phyloP scores from a whole-genome alignment of 1,284 basidiomycete genomes.

The Tilletia caries region DNA sequence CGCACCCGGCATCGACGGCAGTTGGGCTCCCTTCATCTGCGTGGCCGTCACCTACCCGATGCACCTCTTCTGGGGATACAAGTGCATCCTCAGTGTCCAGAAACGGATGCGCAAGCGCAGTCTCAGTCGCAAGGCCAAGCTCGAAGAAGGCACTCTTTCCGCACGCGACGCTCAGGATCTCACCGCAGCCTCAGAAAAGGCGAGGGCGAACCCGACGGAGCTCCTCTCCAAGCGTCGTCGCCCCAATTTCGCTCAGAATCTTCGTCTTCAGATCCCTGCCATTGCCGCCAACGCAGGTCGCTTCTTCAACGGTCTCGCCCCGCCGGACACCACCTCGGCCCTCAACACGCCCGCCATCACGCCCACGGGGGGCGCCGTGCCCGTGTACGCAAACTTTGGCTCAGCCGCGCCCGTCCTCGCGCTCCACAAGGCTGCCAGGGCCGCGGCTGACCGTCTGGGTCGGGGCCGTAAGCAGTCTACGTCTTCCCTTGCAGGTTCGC shows the following conservation, averaged over 20 bases:
- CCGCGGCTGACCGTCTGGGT: neutral
- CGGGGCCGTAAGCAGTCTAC: neutral
- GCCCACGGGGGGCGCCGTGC: slow-evolving; percentile 31
- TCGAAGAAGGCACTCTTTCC: neutral
- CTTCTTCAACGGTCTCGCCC: slow-evolving; percentile 39
- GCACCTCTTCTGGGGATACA: slow-evolving; percentile 53
- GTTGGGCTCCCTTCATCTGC: slow-evolving; percentile 37
- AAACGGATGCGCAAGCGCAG: slow-evolving; percentile 46
- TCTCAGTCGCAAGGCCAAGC: slow-evolving; percentile 20
- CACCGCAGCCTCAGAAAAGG: neutral
- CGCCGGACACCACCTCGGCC: slow-evolving; percentile 40
- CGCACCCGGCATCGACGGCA: slow-evolving; percentile 33
- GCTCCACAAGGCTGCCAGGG: neutral
- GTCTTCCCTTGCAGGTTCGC: neutral
- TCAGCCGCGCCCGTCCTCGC: slow-evolving; percentile 31
- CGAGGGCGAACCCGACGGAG: neutral
- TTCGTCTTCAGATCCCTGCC: slow-evolving; percentile 17
- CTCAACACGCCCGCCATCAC: slow-evolving; percentile 46
- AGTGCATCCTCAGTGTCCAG: slow-evolving; percentile 44
- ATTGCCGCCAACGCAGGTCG: slow-evolving; percentile 33
- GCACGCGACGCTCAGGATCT: neutral
- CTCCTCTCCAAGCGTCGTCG: neutral
- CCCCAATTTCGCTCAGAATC: neutral
- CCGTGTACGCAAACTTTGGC: slow-evolving; percentile 36
- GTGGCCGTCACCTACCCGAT: slow-evolving; percentile 44